Base-by-base conservation (phyloP, 768 basidiomycete species). In the Multifurca ochricompacta region DNA sequence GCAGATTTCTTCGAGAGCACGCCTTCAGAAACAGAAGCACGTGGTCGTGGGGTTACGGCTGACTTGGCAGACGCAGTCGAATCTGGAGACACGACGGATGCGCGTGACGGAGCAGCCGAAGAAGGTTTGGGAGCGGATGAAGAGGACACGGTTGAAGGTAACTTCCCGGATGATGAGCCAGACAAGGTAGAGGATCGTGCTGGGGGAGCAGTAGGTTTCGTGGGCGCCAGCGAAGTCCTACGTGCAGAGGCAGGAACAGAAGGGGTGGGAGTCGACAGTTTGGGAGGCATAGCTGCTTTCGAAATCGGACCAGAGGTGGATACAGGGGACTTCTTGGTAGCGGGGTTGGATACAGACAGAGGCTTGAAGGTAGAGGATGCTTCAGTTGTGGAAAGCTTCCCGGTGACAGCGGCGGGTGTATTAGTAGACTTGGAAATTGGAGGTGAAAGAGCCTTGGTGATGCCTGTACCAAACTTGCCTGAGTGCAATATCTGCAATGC, bases 1-100 rank as follows among this genome's bases (percentile, higher is more conserved):
- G 58, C 28, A 14, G 66, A 35, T 21, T 77, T 70, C 23, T 70
- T 67, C 6, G 78, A 66, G 69, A 74, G 83, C 32, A 78, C 75
- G 25, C 77, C 78, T 23, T 86, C 87, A 14, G 86, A 80, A 36
- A 88, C 74, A 14, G 80, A 75, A 21, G 85, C 80, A 59, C 85
- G 81, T 53, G 87, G 82, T 18, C 81, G 78, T 43, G 74, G 49
- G 10, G 72, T 60, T 21, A 61, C 56, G 14, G 61, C 34, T n/a
- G 68, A 61, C 32, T 40, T 37, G 43, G 64, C 65, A 4, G 72
- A 62, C 18, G 71, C 65, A 37, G 60, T 66, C 27, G 78, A 75
- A 61, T 72, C 74, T 9, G 85, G 82, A 30, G 85, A 85, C 21
- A 75, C 72, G 21, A 77, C 77, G 32, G 79, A 75, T 41, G 74